Percentiles rank a stretch among this genome's conserved stretches.
These are phyloP conservation scores for Sporothrix luriei DNA, from an alignment of 2,329 filamentous ascomycete species.

Conservation along the genomic window DNA sequence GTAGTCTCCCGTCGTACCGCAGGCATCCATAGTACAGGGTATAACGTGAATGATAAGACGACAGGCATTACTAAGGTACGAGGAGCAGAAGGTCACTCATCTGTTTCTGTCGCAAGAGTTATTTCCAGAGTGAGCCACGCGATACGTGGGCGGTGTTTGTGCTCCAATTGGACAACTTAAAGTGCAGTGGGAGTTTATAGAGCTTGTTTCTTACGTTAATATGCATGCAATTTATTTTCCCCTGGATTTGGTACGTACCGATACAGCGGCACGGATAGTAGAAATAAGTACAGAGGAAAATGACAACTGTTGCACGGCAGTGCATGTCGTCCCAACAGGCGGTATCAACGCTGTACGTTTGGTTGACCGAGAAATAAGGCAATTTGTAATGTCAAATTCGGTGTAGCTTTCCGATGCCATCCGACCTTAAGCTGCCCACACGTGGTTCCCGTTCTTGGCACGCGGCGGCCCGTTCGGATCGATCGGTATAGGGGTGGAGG, in stretches of 20 bases:
- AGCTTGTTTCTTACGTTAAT: not conserved
- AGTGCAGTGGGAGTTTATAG: not conserved
- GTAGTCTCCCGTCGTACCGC: not conserved
- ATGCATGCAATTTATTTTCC: not conserved
- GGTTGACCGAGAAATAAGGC: not conserved
- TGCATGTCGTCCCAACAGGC: constrained; percentile 10
- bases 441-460: constrained; percentile 9
- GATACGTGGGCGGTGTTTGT: not conserved
- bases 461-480: not conserved
- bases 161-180: not conserved
- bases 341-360: not conserved
- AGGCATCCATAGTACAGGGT: not conserved
- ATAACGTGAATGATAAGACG: not conserved
- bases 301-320: too few relatives aligned
- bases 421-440: not conserved
- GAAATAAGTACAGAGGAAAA: too few relatives aligned
- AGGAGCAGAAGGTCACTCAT: too few relatives aligned
- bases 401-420: not conserved
- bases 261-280: constrained; percentile 1
- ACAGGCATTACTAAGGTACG: too few relatives aligned
- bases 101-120: not conserved
- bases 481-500: not conserved
- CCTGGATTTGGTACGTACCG: not conserved
- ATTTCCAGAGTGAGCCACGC: not conserved
- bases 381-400: not conserved